Conservation (phyloP, 495 filamentous ascomycete species). For the Penicillium atrosanguineum region DNA sequence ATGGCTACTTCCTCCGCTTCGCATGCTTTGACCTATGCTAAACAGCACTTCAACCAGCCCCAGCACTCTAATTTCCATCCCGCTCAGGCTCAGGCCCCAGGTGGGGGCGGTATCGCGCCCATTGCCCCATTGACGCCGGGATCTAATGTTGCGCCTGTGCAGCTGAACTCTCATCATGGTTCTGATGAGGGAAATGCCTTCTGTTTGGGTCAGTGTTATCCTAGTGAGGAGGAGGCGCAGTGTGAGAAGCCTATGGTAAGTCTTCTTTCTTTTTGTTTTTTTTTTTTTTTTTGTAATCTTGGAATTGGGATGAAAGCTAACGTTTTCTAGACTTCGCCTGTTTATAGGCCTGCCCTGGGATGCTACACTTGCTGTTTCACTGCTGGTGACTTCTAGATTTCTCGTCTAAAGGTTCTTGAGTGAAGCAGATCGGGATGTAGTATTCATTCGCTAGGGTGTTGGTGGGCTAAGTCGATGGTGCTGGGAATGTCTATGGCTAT, state of each 20-base stretch:
- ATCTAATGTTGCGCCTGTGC: constrained; percentile 14
- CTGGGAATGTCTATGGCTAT: not conserved
- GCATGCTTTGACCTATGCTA: not conserved
- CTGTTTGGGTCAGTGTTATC: constrained; percentile 25
- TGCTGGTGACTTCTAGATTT: constrained; percentile 18
- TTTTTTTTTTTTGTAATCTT: not conserved
- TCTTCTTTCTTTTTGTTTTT: constrained; percentile 6
- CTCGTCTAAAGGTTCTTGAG: not conserved
- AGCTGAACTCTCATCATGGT: constrained; percentile 6
- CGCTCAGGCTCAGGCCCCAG: not conserved
- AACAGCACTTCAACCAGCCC: not conserved
- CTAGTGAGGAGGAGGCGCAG: constrained; percentile 8
- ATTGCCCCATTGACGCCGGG: constrained; percentile 13
- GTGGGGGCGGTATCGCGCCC: constrained; percentile 10
- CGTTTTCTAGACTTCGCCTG: constrained; percentile 10
- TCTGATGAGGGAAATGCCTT: constrained; percentile 28
- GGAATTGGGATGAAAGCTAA: not conserved
- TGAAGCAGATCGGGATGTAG: no score
- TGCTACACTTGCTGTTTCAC: constrained; percentile 26
- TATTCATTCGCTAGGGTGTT: no score
- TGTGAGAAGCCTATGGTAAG: constrained; percentile 22
- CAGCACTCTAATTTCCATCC: not conserved
- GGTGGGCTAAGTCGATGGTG: no score
- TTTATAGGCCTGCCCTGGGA: constrained; percentile 9
- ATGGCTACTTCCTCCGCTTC: not conserved